A percentile compares a stretch with the other conserved stretches of the same genome.
These are phyloP conservation scores for Bryum argenteum DNA, from an alignment of 225 moss, liverwort and hornwort genomes.

Conservation along the genomic window DNA sequence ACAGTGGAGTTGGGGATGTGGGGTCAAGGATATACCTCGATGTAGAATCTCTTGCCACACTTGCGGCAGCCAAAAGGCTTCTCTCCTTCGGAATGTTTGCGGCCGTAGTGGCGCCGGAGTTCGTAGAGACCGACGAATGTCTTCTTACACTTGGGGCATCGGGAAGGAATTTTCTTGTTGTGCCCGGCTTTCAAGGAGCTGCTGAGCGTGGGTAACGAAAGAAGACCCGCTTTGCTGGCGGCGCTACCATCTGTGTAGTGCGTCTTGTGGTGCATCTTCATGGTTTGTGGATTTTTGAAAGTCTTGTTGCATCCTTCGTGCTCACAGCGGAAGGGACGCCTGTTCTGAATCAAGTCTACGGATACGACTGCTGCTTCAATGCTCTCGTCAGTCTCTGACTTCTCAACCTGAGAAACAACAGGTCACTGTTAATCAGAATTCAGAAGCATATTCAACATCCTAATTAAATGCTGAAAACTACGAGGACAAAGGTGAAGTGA, in stretches of 20 bases:
- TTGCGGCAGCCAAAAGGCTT: conserved; percentile 72
- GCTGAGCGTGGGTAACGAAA: conserved; percentile 40
- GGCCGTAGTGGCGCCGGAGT: conserved; percentile 71
- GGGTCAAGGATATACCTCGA: conserved; percentile 47
- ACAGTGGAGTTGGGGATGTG: no score
- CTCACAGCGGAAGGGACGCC: conserved; percentile 71
- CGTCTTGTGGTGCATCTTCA: conserved; percentile 89
- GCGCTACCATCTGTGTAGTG: conserved; percentile 66
- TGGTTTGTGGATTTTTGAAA: conserved; percentile 85
- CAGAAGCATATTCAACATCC: neutral
- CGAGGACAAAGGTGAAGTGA: no score
- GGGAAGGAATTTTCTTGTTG: conserved; percentile 82
- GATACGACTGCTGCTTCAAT: conserved; percentile 70
- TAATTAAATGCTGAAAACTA: no score
- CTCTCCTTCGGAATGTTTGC: conserved; percentile 78
- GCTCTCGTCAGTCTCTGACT: conserved; percentile 54
- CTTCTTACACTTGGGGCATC: conserved; percentile 72
- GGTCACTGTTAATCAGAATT: neutral
- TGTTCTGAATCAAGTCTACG: conserved; percentile 71
- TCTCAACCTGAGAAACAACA: conserved; percentile 28
- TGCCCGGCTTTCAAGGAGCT: conserved; percentile 65
- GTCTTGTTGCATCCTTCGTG: conserved; percentile 70
- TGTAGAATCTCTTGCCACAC: conserved; percentile 78
- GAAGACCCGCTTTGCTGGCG: conserved; percentile 38
- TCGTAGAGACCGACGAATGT: conserved; percentile 84